Base-by-base conservation (phyloP, 495 filamentous ascomycete species). In the Mycothermus thermophilus region DNA sequence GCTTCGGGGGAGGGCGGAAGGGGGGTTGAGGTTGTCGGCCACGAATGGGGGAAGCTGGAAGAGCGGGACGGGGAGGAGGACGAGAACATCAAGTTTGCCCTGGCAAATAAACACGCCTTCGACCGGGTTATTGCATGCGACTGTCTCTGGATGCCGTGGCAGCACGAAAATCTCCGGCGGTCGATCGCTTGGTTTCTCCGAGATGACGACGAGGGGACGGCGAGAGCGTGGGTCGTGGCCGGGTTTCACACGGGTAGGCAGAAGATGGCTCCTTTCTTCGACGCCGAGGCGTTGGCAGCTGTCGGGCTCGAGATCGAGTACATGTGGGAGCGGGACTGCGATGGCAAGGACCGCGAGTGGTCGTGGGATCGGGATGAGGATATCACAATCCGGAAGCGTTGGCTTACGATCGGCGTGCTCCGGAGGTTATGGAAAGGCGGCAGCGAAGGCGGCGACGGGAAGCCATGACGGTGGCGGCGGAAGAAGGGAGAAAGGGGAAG, bases 161-260 rank as follows among this genome's bases (percentile, higher is more conserved):
- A 90, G 60, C 86, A 93, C 50, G 62, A 57, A 17, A 81, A 80
- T 48, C 70, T 95, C 10, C 65, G 61, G 26, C 57, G 54, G 14
- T 84, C 79, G 7, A 75, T 93, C 51, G 54, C 60, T 9, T 77
- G 77, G 58, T 90, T 93, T 54, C 66, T 93, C 23, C 39, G 32
- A 10, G 43, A 41, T 5, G 66, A 62, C 3, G 54, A 60, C 0
- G n/a, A n/a, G n/a, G n/a, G n/a, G n/a, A 49, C 50, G 1, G 75
- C 77, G 0, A 53, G 68, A 22, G 67, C 79, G 7, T 79, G 76
- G 64, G 70, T 79, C 7, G 63, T 86, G 13, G 78, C 75, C 1
- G 82, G 80, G 0, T 88, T 93, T 44, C 87, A 95, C 56, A 93
- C 87, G 0, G 85, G 84, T 0, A 61, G 86, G 28, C 63, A 57